These are phyloP conservation scores for Colletotrichum horii DNA, from an alignment of 2,329 filamentous ascomycete genomes.

Conservation along the genomic window DNA sequence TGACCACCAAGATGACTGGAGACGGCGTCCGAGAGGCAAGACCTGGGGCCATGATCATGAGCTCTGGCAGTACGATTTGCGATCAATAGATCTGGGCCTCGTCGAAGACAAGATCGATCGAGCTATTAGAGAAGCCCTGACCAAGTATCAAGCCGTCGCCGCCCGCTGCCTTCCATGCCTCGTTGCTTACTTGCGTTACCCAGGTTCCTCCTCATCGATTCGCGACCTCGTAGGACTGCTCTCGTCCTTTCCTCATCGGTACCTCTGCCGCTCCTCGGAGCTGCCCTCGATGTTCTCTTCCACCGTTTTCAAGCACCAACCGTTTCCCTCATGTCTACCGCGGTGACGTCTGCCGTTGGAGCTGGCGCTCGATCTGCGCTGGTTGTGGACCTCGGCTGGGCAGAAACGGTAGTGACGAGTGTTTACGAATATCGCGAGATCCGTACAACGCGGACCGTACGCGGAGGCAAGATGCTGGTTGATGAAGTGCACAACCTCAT, in stretches of 20 bases:
- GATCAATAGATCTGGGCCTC: constrained; percentile 75
- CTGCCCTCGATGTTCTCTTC: constrained; percentile 80
- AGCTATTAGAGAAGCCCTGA: constrained; percentile 79
- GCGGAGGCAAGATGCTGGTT: constrained; percentile 76
- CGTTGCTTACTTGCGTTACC: constrained; percentile 6
- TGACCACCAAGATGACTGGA: constrained; percentile 54
- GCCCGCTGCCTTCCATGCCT: background rate
- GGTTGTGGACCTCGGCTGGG: constrained; percentile 91
- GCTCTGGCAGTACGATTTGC: constrained; percentile 80
- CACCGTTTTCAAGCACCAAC: constrained; percentile 79
- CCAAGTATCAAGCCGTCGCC: constrained; percentile 63
- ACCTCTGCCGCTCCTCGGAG: constrained; percentile 78
- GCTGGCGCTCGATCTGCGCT: constrained; percentile 87
- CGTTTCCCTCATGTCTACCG: constrained; percentile 79
- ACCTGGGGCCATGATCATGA: constrained; percentile 71
- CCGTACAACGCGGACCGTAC: constrained; percentile 69
- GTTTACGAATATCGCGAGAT: constrained; percentile 93
- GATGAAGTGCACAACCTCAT: constrained; percentile 72
- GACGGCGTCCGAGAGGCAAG: constrained; percentile 48
- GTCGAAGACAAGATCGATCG: constrained; percentile 88
- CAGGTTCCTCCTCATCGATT: constrained; percentile 72
- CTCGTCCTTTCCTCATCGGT: constrained; percentile 79
- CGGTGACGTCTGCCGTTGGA: constrained; percentile 75
- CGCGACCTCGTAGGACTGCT: constrained; percentile 75
- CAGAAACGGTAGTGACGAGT: constrained; percentile 83